Conservation (phyloP, 139 green algal genomes). For the Raphidocelis subcapitata region DNA sequence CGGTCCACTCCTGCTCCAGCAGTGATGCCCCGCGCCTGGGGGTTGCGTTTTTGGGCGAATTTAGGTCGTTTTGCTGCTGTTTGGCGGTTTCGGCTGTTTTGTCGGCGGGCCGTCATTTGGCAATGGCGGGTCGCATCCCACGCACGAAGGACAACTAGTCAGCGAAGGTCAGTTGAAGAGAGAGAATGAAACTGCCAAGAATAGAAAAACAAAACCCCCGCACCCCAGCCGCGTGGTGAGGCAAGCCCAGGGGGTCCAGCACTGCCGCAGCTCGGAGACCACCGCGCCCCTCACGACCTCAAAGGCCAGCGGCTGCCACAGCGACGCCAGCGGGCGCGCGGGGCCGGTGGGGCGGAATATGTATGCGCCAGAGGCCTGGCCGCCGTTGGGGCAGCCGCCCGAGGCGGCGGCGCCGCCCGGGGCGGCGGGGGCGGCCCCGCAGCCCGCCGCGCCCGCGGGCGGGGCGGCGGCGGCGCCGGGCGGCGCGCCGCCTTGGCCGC, state of each 20-base stretch:
- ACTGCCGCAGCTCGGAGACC: slow-evolving; percentile 59
- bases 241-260: slow-evolving; percentile 44
- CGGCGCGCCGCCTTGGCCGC: too few relatives aligned
- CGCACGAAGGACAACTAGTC: not conserved
- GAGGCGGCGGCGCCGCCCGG: too few relatives aligned
- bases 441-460: too few relatives aligned
- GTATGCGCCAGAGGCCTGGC: slow-evolving; percentile 58
- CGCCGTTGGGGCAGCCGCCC: not conserved
- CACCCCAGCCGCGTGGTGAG: slow-evolving; percentile 52
- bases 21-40: not conserved
- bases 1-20: slow-evolving; percentile 75
- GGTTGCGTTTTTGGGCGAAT: not conserved
- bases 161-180: too few relatives aligned
- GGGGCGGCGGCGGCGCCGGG: too few relatives aligned
- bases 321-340: not conserved
- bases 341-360: slow-evolving; percentile 50
- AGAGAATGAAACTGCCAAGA: too few relatives aligned
- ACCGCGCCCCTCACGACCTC: slow-evolving; percentile 43
- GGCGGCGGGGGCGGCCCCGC: too few relatives aligned
- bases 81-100: too few relatives aligned
- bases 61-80: not conserved
- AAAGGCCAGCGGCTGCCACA: not conserved
- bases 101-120: too few relatives aligned
- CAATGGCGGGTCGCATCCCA: not conserved
- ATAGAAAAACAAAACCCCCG: slow-evolving; percentile 10